Evolutionary conservation across 2,329 filamentous ascomycete genomes (phyloP).

Genomic region (Talaromyces sp.): DNA sequence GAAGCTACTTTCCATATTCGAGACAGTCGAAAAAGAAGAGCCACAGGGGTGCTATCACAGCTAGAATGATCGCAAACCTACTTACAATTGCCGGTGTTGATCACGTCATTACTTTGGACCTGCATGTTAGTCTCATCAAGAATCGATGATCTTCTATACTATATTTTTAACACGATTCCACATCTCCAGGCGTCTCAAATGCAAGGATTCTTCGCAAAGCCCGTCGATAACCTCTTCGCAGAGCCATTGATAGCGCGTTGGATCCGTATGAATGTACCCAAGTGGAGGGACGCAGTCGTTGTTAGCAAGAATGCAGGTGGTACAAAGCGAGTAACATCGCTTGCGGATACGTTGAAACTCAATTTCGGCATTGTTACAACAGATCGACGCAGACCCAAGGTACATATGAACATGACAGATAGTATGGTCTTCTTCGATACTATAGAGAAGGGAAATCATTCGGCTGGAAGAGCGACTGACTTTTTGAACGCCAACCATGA

Average conservation of each 20-base stretch:
- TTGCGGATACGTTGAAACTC: conserved; percentile 92
- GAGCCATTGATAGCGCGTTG: conserved; percentile 93
- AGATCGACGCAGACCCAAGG: conserved; percentile 50
- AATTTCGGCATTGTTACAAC: conserved; percentile 87
- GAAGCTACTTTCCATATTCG: conserved; percentile 92
- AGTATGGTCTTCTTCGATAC: conserved; percentile 73
- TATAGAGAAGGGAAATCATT: conserved; percentile 43
- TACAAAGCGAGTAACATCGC: conserved; percentile 91
- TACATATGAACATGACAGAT: conserved; percentile 62
- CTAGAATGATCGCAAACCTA: conserved; percentile 93
- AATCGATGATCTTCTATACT: conserved; percentile 12
- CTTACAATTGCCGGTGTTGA: conserved; percentile 90
- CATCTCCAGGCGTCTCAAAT: conserved; percentile 72
- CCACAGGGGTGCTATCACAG: conserved; percentile 91
- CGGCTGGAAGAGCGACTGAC: conserved; percentile 17
- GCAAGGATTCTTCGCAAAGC: conserved; percentile 98
- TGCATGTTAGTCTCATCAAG: conserved; percentile 61
- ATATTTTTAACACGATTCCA: conserved; percentile 16
- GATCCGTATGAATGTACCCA: conserved; percentile 82
- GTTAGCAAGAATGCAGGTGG: conserved; percentile 98
- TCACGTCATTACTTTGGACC: conserved; percentile 94
- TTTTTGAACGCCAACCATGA: conserved; percentile 4
- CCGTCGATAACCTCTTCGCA: conserved; percentile 94
- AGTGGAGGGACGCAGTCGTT: conserved; percentile 86
- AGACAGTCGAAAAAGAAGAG: conserved; percentile 99